Evolutionary conservation across 257 asterid genomes (phyloP), one percentile per base, ranked within the genome.

Genomic region (Jacaranda mimosifolia): DNA sequence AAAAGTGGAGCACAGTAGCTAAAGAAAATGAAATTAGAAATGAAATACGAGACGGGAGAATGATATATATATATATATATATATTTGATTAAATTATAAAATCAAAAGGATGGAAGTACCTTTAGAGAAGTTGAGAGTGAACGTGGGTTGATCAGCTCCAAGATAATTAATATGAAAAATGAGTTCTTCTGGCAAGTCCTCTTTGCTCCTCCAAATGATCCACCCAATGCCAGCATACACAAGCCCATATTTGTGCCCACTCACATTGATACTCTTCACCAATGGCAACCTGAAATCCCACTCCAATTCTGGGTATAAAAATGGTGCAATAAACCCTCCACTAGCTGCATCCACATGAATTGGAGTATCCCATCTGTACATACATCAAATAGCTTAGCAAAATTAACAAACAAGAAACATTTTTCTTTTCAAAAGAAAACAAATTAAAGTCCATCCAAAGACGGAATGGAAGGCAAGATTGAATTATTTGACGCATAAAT

Each of bases 321-420:
- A 94, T 78, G 98, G 98, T 39, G 98, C 98, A 69, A 93, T 93
- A 64, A 93, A 93, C 18, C 98, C 98, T 70, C 97, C 98, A 84
- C 98, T 94, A 1, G 98, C 97, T 26, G 98, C 98, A 81, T 94
- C 98, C 63, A 94, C 98, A 77, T 94, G 98, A 71, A 94, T 91
- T 42, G 98, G 97, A 26, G 97, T 91, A 58, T 89, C 91, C 98
- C 97, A 91, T 59, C 98, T 93, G 83, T 80, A 74, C 3, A 9
- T 3, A 43, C 3, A 21, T 9, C 15, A 68, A 26, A 70, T 49
- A 26, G n/a, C n/a, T n/a, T n/a, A n/a, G 32, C 32, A 26, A 26
- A 26, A 26, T 26, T 26, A 26, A 26, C 32, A 26, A 26, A 26
- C 32, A 26, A 26, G 1, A 26, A 26, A 26, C 32, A 26, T 26